Conservation (phyloP, 2,329 filamentous ascomycete genomes). For the Dothideomycetes sp. region DNA sequence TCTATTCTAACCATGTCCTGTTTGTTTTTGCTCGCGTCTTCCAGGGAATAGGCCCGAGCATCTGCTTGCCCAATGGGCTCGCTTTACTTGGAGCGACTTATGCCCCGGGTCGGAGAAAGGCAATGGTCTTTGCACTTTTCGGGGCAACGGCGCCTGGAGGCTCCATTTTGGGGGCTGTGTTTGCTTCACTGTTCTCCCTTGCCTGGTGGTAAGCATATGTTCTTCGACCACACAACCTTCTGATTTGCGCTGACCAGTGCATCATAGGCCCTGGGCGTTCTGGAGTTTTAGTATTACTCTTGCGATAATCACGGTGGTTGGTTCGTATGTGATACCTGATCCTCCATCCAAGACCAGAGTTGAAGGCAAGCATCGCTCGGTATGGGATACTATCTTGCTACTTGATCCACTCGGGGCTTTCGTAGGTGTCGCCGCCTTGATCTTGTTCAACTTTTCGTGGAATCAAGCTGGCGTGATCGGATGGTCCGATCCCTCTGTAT, state of each 20-base stretch:
- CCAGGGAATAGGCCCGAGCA: constrained; percentile 28
- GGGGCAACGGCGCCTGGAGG: constrained; percentile 24
- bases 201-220: constrained; percentile 11
- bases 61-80: constrained; percentile 26
- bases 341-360: constrained; percentile 6
- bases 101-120: constrained; percentile 8
- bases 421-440: constrained; percentile 42
- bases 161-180: constrained; percentile 22
- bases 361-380: constrained; percentile 10
- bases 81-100: constrained; percentile 24
- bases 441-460: constrained; percentile 59
- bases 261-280: constrained; percentile 24
- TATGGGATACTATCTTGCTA: constrained; percentile 4
- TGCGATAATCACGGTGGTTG: constrained; percentile 23
- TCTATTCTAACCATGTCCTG: constrained; percentile 25
- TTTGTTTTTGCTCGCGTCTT: constrained; percentile 27
- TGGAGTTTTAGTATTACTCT: constrained; percentile 33
- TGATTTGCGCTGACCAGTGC: neutral
- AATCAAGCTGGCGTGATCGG: constrained; percentile 47
- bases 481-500: constrained; percentile 34
- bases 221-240: neutral
- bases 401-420: constrained; percentile 32
- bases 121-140: constrained; percentile 27
- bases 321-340: constrained; percentile 28
- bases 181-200: constrained; percentile 21